These are phyloP conservation scores for Simmondsia chinensis DNA, from an alignment of 148 eudicot genomes.

Conservation along the genomic window DNA sequence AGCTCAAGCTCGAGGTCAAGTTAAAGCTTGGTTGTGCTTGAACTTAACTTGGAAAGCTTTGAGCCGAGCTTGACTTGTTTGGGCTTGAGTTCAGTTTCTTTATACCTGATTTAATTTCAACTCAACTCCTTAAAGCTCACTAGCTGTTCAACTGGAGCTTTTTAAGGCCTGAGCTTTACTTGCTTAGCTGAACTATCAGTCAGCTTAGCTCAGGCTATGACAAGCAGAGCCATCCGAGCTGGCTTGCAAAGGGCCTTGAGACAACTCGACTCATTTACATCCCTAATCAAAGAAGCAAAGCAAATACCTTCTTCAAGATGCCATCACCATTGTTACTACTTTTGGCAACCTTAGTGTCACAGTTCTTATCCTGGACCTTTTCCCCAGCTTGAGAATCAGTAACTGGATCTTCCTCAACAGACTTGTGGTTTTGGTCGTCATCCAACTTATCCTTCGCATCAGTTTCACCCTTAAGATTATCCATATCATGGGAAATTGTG, in stretches of 20 bases:
- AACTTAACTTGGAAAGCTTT: too few relatives aligned
- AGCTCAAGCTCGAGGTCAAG: too few relatives aligned
- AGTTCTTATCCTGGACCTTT: constrained; percentile 18
- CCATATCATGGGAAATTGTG: constrained; percentile 10
- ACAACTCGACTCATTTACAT: neutral
- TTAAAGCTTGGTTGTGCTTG: too few relatives aligned
- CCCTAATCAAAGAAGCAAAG: neutral
- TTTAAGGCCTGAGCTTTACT: too few relatives aligned
- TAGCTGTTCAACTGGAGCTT: too few relatives aligned
- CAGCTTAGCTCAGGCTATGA: neutral
- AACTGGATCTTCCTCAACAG: constrained; percentile 18
- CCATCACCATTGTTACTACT: constrained; percentile 23
- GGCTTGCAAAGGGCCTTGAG: neutral
- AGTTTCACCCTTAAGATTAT: constrained; percentile 13
- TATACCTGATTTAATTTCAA: too few relatives aligned
- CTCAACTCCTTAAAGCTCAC: too few relatives aligned
- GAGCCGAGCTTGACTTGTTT: too few relatives aligned
- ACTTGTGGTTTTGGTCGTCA: neutral
- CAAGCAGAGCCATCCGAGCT: neutral
- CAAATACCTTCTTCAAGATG: constrained; percentile 55
- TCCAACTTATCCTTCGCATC: constrained; percentile 7
- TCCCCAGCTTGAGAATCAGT: constrained; percentile 21
- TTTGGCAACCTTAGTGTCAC: constrained; percentile 18
- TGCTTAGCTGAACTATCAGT: too few relatives aligned
- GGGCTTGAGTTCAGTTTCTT: too few relatives aligned